Conservation (phyloP, 148 eudicot genomes). For the Rhododendron williamsianum region DNA sequence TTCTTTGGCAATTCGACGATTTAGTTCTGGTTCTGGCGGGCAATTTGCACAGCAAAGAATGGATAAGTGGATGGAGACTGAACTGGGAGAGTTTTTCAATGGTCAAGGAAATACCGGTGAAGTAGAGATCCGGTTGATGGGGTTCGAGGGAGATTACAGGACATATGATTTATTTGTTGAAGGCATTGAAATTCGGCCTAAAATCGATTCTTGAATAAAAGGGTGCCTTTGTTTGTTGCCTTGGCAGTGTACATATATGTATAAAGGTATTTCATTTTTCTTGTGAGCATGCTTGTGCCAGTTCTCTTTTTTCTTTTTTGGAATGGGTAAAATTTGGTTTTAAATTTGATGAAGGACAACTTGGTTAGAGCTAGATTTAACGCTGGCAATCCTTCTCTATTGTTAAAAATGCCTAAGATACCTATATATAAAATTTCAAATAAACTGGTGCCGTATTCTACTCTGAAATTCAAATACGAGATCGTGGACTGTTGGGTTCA, state of each 20-base stretch:
- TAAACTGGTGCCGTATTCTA: too few relatives aligned
- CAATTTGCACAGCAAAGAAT: slow-evolving; percentile 28
- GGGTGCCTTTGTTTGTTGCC: not conserved
- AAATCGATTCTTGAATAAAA: not conserved
- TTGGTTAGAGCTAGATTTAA: too few relatives aligned
- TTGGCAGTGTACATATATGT: not conserved
- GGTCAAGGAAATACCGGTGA: slow-evolving; percentile 22
- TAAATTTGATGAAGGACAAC: too few relatives aligned
- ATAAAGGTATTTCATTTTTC: not conserved
- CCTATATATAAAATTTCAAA: too few relatives aligned
- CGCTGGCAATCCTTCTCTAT: too few relatives aligned
- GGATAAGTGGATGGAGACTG: slow-evolving; percentile 61
- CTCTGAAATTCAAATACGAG: too few relatives aligned
- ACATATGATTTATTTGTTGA: slow-evolving; percentile 53
- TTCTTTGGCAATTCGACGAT: not conserved
- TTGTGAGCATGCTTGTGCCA: not conserved
- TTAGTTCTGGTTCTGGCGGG: not conserved
- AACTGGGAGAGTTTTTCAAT: slow-evolving; percentile 44
- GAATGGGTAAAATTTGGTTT: too few relatives aligned
- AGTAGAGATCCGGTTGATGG: slow-evolving; percentile 37
- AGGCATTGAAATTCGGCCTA: slow-evolving; percentile 65
- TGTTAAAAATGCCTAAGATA: too few relatives aligned
- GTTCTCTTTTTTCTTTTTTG: too few relatives aligned
- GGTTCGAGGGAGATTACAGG: slow-evolving; percentile 29
- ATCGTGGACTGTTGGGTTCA: too few relatives aligned